Evolutionary conservation across 257 asterid genomes (phyloP).

Genomic region (Parsonsia alboflavescens): DNA sequence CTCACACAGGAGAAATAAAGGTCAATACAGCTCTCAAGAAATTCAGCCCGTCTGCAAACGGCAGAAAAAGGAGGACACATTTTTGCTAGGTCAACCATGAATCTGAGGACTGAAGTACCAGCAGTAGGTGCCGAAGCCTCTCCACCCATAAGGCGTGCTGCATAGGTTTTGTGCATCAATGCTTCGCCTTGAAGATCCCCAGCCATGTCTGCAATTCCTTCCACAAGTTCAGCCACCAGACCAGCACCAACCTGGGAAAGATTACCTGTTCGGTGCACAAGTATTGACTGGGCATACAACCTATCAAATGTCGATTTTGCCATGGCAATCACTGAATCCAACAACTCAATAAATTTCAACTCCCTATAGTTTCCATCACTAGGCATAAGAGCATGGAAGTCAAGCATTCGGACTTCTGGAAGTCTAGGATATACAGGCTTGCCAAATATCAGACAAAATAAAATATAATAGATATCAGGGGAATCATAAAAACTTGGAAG

Average conservation of each 20-base stretch:
- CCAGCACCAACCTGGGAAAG: slow-evolving; percentile 88
- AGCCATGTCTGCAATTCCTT: slow-evolving; percentile 64
- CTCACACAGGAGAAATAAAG: slow-evolving; percentile 98
- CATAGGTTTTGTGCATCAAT: slow-evolving; percentile 97
- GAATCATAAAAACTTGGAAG: slow-evolving; percentile 96
- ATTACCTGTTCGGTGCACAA: slow-evolving; percentile 80
- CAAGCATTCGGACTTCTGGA: slow-evolving; percentile 99
- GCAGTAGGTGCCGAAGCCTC: slow-evolving; percentile 99
- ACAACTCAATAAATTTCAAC: slow-evolving; percentile 73
- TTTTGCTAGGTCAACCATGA: slow-evolving; percentile 99
- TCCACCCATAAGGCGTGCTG: slow-evolving; percentile 99
- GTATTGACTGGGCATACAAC: slow-evolving; percentile 73
- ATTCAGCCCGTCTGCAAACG: slow-evolving; percentile 81
- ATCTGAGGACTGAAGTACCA: slow-evolving; percentile 93
- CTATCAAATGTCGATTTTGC: slow-evolving; percentile 95
- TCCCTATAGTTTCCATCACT: slow-evolving; percentile 70
- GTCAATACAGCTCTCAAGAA: slow-evolving; percentile 89
- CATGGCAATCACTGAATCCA: slow-evolving; percentile 94
- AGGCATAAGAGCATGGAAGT: slow-evolving; percentile 96
- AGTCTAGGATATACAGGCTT: slow-evolving; percentile 96
- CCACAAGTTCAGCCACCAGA: slow-evolving; percentile 93
- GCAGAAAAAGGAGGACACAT: slow-evolving; percentile 95
- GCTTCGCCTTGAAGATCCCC: slow-evolving; percentile 99
- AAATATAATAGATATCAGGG: slow-evolving; percentile 94
- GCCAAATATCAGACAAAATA: slow-evolving; percentile 91